Evolutionary conservation across 2,329 filamentous ascomycete species (phyloP).

Genomic region (Pseudogymnoascus sp.): DNA sequence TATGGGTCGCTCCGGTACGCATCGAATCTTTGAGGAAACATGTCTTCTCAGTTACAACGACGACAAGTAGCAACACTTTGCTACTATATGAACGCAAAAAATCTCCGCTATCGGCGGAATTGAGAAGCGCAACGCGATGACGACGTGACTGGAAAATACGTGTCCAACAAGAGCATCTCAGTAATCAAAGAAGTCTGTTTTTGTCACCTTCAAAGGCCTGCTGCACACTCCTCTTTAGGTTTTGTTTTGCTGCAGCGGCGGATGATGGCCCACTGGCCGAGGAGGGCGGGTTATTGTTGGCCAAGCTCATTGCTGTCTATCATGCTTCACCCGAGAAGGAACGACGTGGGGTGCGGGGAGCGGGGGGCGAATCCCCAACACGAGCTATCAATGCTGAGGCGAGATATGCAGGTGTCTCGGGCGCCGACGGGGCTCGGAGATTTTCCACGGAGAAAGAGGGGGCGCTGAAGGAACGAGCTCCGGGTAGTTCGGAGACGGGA

Average conservation of each 20-base stretch:
- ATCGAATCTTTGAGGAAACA: conserved; percentile 25
- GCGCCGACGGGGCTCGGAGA: conserved; percentile 5
- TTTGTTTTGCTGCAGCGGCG: conserved; percentile 32
- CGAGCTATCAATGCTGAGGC: background rate
- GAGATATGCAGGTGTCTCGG: background rate
- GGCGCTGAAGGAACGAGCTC: background rate
- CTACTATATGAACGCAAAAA: conserved; percentile 9
- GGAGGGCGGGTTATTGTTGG: conserved; percentile 28
- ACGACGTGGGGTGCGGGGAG: background rate
- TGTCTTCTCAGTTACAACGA: conserved; percentile 16
- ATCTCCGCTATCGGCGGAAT: background rate
- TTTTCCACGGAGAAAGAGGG: background rate
- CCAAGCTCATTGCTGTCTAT: conserved; percentile 15
- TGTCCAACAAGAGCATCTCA: conserved; percentile 17
- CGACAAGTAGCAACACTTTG: conserved; percentile 10
- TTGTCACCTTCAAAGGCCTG: conserved; percentile 52
- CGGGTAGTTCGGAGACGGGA: background rate
- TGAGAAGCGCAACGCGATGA: background rate
- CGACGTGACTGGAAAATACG: background rate
- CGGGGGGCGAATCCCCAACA: background rate
- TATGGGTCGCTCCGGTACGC: conserved; percentile 18
- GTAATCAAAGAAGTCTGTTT: conserved; percentile 11
- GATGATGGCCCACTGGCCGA: conserved; percentile 27
- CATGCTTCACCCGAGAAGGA: background rate
- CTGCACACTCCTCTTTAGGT: conserved; percentile 52